Base-by-base conservation (phyloP, 768 basidiomycete species). In the Pleurotus tuber-regium region DNA sequence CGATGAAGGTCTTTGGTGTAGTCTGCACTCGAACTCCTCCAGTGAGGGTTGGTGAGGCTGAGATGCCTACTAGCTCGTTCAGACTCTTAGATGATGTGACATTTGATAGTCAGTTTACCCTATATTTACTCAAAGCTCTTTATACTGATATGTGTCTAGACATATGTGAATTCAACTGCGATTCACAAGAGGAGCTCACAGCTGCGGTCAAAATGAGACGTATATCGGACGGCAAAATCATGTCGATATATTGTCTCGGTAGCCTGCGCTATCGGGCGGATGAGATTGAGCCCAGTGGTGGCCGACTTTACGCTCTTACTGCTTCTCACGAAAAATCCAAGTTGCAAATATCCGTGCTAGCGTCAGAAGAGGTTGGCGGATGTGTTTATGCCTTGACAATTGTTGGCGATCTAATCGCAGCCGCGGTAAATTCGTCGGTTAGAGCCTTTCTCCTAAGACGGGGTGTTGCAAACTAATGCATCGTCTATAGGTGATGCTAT, bases 391-490 rank as follows among this genome's bases (percentile, higher is more conserved):
- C 84, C 1, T 57, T 93, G 18, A 71, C 76, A 0, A 66, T 68
- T 12, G 64, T 81, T 5, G 66, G 75, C 43, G 76, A 73, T 26
- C 68, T 75, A 50, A 66, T 93, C 36, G 79, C 82, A 1, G 87
- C 82, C 6, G 84, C 89, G 0, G 77, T 92, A 36, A 91, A 92
- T 60, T 83, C 88, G 4, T 77, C 86, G 5, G 92, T 93, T 59
- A 29, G 86, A 72, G 18, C 3, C 0, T 28, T 8, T 14, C 18
- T 24, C 24, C 26, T 19, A 16, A 18, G 29, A 31, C 28, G 9
- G 2, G 47, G 12, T 16, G 24, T 9, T 35, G 28, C n/a, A n/a
- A n/a, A n/a, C n/a, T n/a, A n/a, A 4, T 12, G n/a, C 25, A 18
- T 50, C 5, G 4, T 35, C 21, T 57, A 36, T 54, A 82, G 78